These are phyloP conservation scores for Crassisporium funariophilum DNA, from an alignment of 768 basidiomycete genomes.

Conservation along the genomic window DNA sequence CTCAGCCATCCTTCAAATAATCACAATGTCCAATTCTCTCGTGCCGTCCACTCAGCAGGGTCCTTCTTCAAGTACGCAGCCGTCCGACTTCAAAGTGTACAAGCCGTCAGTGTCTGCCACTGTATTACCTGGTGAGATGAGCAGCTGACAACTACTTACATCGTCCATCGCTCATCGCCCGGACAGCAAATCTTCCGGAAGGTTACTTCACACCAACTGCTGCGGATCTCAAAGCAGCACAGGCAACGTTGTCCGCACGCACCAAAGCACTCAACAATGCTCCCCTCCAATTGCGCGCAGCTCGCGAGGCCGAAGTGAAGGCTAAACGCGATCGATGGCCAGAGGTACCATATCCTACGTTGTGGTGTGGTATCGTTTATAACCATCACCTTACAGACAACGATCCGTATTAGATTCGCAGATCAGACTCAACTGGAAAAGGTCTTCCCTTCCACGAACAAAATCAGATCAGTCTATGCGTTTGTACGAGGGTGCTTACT, in stretches of 20 bases:
- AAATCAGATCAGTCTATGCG: slow-evolving; percentile 81
- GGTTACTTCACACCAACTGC: slow-evolving; percentile 73
- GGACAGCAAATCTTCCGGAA: slow-evolving; percentile 65
- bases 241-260: slow-evolving; percentile 60
- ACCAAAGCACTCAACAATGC: slow-evolving; percentile 67
- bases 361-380: slow-evolving; percentile 1
- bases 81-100: slow-evolving; percentile 31
- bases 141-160: background rate
- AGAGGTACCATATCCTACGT: slow-evolving; percentile 43
- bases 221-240: slow-evolving; percentile 70
- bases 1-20: no score
- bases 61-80: slow-evolving; percentile 4
- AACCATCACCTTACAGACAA: slow-evolving; percentile 58
- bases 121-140: slow-evolving; percentile 19
- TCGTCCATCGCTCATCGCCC: slow-evolving; percentile 15
- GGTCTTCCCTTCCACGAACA: slow-evolving; percentile 73
- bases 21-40: slow-evolving; percentile 10
- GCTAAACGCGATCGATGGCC: slow-evolving; percentile 72
- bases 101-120: slow-evolving; percentile 22
- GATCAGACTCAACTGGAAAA: slow-evolving; percentile 84
- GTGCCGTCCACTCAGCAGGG: background rate
- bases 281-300: slow-evolving; percentile 66
- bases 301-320: slow-evolving; percentile 63
- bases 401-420: slow-evolving; percentile 77
- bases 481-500: slow-evolving; percentile 74